Evolutionary conservation across 257 asterid species (phyloP), one percentile per base, ranked within the genome.

Genomic region (Primulina tabacum): DNA sequence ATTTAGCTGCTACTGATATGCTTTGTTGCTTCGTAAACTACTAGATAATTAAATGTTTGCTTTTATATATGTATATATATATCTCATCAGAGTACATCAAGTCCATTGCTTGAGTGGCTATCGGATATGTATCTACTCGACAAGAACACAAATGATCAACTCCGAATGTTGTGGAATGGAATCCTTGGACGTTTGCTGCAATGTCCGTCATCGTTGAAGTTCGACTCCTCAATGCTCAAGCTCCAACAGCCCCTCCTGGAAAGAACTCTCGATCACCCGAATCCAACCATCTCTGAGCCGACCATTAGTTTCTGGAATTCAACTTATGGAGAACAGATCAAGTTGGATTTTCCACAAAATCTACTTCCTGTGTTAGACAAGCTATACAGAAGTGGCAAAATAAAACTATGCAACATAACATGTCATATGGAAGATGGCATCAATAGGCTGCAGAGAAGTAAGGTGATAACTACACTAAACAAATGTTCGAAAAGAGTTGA

Each of bases 401-500:
- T 91, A 69, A 83, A 78, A 68, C 73, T 91, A 62, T 70, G 82
- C 76, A 81, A 79, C 74, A 79, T 72, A 74, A 77, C 57, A 68
- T 63, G 7, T 56, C 57, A 60, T 24, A 33, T 60, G 17, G 73
- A 64, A 69, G 81, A 70, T 26, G 70, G 69, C 64, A 65, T 17
- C 40, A 67, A 73, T 2, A 30, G 66, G 72, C 65, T 57, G 60
- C 75, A 74, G 64, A 68, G 73, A 73, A 75, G 33, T 38, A 74
- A 64, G 70, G 80, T 72, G 64, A 65, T 79, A 34, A 76, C 80
- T 67, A 58, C 79, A 28, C 81, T 81, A 28, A 83, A 74, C 77
- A 79, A 86, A 77, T 87, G 90, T 73, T 84, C 92, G 2, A 90
- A 88, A 80, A 83, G 95, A 80, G 90, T 90, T 34, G 90, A 82